phyloP scores from a whole-genome alignment of 1,284 basidiomycete genomes.

The Cryptococcus sp. region DNA sequence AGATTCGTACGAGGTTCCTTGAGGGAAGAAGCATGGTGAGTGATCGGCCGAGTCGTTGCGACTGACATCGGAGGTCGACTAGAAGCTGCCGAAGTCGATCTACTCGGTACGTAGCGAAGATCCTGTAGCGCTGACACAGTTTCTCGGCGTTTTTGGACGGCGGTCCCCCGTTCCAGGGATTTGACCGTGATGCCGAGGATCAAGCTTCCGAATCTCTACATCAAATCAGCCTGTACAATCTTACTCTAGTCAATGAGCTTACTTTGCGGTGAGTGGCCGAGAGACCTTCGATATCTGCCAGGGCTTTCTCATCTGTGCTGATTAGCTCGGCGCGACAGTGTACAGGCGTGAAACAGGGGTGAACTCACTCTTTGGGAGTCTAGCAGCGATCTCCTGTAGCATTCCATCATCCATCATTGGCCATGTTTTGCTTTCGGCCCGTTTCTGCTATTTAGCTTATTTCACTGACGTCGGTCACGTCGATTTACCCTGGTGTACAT shows the following conservation, averaged over 20 bases:
- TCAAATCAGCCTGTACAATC: background rate
- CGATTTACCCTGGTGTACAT: constrained; percentile 23
- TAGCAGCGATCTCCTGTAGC: constrained; percentile 37
- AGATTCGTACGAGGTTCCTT: background rate
- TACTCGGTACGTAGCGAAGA: background rate
- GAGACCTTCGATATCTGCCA: constrained; percentile 30
- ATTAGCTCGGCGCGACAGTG: background rate
- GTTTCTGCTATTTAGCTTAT: constrained; percentile 11
- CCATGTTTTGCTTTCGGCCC: constrained; percentile 12
- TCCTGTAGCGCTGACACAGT: too few species aligned
- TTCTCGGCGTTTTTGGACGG: background rate
- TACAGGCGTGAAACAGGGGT: background rate
- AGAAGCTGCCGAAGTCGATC: background rate
- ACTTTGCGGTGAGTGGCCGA: constrained; percentile 15
- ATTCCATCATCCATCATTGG: constrained; percentile 26
- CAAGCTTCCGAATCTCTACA: constrained; percentile 7
- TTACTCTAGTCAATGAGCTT: background rate
- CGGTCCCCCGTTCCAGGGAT: background rate
- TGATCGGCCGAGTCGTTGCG: background rate
- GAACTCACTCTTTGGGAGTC: constrained; percentile 37
- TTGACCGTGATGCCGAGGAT: constrained; percentile 8
- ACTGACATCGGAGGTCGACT: background rate
- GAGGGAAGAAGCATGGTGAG: background rate
- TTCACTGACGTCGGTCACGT: background rate
- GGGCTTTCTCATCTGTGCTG: constrained; percentile 17